Conservation (phyloP, 2,329 filamentous ascomycete species). For the Fusarium proliferatum region DNA sequence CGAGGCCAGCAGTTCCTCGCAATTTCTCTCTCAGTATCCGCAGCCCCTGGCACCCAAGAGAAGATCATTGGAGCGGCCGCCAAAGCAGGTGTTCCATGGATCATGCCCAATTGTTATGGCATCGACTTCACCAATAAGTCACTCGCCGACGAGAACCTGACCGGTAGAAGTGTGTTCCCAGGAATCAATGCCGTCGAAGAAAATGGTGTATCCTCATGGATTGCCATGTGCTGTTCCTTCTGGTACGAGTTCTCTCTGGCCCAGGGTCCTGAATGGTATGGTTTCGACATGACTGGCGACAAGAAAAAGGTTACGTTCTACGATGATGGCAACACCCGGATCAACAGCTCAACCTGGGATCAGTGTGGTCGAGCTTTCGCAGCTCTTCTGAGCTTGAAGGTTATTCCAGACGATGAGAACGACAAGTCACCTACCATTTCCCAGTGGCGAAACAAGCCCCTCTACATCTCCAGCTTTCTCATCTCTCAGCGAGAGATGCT, state of each 20-base stretch:
- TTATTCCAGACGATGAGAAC: slow-evolving; percentile 54
- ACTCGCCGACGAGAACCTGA: slow-evolving; percentile 51
- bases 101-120: slow-evolving; percentile 66
- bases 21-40: slow-evolving; percentile 61
- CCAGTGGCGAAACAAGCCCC: slow-evolving; percentile 54
- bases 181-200: slow-evolving; percentile 53
- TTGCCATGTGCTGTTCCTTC: slow-evolving; percentile 64
- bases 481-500: slow-evolving; percentile 74
- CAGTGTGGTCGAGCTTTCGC: slow-evolving; percentile 69
- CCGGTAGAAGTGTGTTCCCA: slow-evolving; percentile 39
- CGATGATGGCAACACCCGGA: slow-evolving; percentile 66
- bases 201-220: slow-evolving; percentile 55
- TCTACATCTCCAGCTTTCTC: slow-evolving; percentile 67
- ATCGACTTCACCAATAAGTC: slow-evolving; percentile 53
- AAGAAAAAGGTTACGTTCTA: slow-evolving; percentile 57
- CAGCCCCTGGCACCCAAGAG: slow-evolving; percentile 57
- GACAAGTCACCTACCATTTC: slow-evolving; percentile 48
- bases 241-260: slow-evolving; percentile 67
- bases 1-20: slow-evolving; percentile 66
- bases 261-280: slow-evolving; percentile 53
- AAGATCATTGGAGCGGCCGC: slow-evolving; percentile 66
- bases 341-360: slow-evolving; percentile 68
- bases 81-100: slow-evolving; percentile 63
- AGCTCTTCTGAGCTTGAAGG: slow-evolving; percentile 57
- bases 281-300: slow-evolving; percentile 58